phyloP scores from a whole-genome alignment of 495 filamentous ascomycete genomes.

The Hypoxylon subgilvum region DNA sequence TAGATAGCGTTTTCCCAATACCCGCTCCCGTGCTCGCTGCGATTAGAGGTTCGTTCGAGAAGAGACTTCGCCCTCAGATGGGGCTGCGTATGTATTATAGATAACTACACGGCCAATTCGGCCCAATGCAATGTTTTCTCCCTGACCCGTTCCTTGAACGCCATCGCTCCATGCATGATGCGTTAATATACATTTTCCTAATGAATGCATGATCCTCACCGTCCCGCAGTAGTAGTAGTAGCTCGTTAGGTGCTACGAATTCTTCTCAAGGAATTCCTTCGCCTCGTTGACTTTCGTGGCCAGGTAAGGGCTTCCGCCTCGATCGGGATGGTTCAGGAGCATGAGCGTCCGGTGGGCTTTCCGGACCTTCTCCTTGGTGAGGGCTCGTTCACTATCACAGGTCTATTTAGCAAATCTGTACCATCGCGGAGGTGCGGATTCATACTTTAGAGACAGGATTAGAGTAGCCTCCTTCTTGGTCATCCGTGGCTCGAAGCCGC shows the following conservation, averaged over 20 bases:
- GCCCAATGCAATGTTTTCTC: conserved; percentile 19
- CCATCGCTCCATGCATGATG: conserved; percentile 43
- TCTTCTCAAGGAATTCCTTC: conserved; percentile 94
- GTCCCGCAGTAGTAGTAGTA: background rate
- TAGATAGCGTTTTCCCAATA: background rate
- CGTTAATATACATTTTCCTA: conserved; percentile 27
- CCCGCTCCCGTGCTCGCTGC: background rate
- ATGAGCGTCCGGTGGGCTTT: conserved; percentile 97
- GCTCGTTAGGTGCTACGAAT: conserved; percentile 13
- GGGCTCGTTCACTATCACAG: conserved; percentile 70
- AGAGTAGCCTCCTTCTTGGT: conserved; percentile 86
- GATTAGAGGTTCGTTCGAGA: conserved; percentile 17
- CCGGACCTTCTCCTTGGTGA: conserved; percentile 90
- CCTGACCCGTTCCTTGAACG: conserved; percentile 33
- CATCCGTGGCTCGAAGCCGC: conserved; percentile 95
- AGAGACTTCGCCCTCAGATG: conserved; percentile 30
- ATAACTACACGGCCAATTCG: conserved; percentile 6
- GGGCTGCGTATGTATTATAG: conserved; percentile 10
- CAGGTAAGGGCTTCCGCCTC: conserved; percentile 93
- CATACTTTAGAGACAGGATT: conserved; percentile 89
- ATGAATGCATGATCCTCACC: background rate
- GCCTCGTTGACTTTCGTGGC: conserved; percentile 98
- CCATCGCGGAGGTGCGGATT: conserved; percentile 3
- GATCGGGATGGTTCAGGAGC: conserved; percentile 97
- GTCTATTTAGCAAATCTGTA: conserved; percentile 6